Base-by-base conservation (phyloP, 495 filamentous ascomycete genomes). In the Antarctomyces pellizariae region DNA sequence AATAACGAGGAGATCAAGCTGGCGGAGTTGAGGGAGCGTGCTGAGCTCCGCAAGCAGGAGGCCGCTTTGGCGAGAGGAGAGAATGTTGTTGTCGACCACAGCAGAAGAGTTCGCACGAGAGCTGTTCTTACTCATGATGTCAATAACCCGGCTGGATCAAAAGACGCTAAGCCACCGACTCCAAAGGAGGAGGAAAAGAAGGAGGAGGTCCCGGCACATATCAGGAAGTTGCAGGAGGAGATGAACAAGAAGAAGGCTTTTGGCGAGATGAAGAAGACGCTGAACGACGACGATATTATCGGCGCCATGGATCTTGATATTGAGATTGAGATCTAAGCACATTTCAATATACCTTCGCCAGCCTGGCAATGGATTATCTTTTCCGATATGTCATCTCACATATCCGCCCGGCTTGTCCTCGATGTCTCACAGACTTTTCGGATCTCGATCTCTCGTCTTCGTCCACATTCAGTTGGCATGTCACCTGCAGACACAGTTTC, bases 231-330 rank as follows among this genome's bases (percentile, higher is more conserved):
- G 25, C 51, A 55, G 33, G 48, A 62, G 36, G 62, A 68, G 49
- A 58, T 59, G 34, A 48, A 49, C 14, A 41, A 64, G 35, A 57
- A 53, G 36, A 64, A 56, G 18, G 70, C 70, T 4, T 48, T 75
- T 32, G 59, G 65, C 1, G 59, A 61, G 18, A 71, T 82, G 31
- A 59, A 67, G 25, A 64, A 69, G 40, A 68, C 71, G 11, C 63
- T 82, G 28, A 74, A 68, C 50, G 75, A 82, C 30, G 78, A 89
- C 36, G 77, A 84, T 43, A 72, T 80, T 34, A 79, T 89, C 41
- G 77, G 70, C 0, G 61, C 69, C 8, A 48, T 84, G 44, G 77
- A 84, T 46, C 47, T 89, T 34, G 78, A 74, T 7, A 75, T 86
- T 38, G 77, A 86, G 30, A 66, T 78, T 31, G 71, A 78, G 14